phyloP scores from a whole-genome alignment of 805 yeast species.

The Isabelozyma rhagii region DNA sequence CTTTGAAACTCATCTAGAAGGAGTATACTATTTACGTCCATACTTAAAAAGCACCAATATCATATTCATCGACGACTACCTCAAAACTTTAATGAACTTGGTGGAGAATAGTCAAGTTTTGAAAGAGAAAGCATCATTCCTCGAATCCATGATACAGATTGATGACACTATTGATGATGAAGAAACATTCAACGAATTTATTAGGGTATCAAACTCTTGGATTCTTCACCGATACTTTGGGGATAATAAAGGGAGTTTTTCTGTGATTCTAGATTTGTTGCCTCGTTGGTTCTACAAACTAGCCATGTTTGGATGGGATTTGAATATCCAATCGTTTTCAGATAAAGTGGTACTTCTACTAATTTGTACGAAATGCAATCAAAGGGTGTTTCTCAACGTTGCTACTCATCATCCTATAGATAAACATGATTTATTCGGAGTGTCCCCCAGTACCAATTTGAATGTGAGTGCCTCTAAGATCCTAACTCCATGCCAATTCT shows the following conservation, averaged over 20 bases:
- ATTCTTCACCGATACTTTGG: conserved; percentile 25
- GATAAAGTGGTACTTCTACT: conserved; percentile 24
- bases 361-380: conserved; percentile 36
- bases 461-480: conserved; percentile 19
- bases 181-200: conserved; percentile 9
- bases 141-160: conserved; percentile 2
- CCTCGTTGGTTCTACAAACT: conserved; percentile 33
- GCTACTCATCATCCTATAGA: conserved; percentile 2
- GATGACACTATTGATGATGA: conserved; percentile 3
- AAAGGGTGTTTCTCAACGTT: conserved; percentile 26
- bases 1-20: conserved; percentile 30
- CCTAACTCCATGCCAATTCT: conserved; percentile 30
- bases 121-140: conserved; percentile 5
- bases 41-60: conserved; percentile 27
- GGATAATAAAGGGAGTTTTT: conserved; percentile 35
- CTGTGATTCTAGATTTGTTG: conserved; percentile 15
- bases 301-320: conserved; percentile 37
- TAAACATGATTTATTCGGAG: conserved; percentile 4
- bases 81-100: conserved; percentile 23
- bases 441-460: conserved; percentile 2
- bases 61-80: conserved; percentile 23
- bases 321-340: conserved; percentile 28
- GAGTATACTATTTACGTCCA: conserved; percentile 33
- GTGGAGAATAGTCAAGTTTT: conserved; percentile 20
- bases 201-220: conserved; percentile 28